Conservation (phyloP, 805 yeast genomes). For the Cyberlindnera xylosilytica region DNA sequence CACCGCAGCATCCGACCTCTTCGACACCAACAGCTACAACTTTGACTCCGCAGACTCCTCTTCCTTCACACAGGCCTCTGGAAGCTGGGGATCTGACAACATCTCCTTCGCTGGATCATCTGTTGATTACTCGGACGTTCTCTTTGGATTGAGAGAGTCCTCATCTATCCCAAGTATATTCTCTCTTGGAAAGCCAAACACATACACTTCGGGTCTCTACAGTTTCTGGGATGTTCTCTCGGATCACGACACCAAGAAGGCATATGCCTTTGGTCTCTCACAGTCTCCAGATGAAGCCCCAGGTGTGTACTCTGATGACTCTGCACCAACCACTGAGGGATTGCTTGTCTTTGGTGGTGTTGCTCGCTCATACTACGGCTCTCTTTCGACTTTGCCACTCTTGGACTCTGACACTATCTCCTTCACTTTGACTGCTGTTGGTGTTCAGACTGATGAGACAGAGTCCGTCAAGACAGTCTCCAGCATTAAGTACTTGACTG, state of each 20-base stretch:
- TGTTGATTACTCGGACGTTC: slow-evolving; percentile 2
- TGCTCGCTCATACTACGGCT: slow-evolving; percentile 6
- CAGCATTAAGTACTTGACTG: slow-evolving; percentile 7
- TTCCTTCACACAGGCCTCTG: slow-evolving; percentile 1
- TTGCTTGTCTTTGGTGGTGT: slow-evolving; percentile 15
- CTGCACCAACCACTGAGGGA: slow-evolving; percentile 5
- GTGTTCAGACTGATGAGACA: background rate
- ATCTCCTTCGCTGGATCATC: slow-evolving; percentile 9
- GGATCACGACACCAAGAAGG: background rate
- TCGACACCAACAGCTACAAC: slow-evolving; percentile 3
- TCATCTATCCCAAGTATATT: slow-evolving; percentile 5
- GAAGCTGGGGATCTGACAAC: slow-evolving; percentile 15
- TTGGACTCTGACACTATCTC: slow-evolving; percentile 4
- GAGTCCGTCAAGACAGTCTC: slow-evolving; percentile 9
- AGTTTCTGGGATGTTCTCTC: slow-evolving; percentile 10
- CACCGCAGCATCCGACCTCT: background rate
- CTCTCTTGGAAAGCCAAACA: slow-evolving; percentile 11
- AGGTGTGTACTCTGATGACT: slow-evolving; percentile 8
- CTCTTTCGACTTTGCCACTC: slow-evolving; percentile 14
- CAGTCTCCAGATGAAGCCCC: slow-evolving; percentile 12
- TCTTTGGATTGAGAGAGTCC: slow-evolving; percentile 11
- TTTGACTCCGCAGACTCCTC: slow-evolving; percentile 6
- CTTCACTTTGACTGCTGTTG: slow-evolving; percentile 14
- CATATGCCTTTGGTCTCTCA: slow-evolving; percentile 11
- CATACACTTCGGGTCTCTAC: background rate